Percentiles rank a stretch among this genome's conserved stretches.
phyloP scores from a whole-genome alignment of 148 eudicot genomes.

The Talinum fruticosum region DNA sequence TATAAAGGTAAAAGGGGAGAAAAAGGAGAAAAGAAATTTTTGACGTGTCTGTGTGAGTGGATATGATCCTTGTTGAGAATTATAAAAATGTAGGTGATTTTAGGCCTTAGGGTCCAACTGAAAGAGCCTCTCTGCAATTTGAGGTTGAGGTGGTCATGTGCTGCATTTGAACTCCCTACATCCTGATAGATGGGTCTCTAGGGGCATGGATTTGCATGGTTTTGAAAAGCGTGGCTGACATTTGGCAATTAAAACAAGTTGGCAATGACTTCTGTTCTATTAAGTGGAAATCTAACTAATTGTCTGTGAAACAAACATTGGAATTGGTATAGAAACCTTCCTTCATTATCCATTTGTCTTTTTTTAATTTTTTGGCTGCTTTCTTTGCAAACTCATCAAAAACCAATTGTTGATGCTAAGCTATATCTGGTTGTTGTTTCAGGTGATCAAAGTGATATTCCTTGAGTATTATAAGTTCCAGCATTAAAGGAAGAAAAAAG shows the following conservation, averaged over 20 bases:
- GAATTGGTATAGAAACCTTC: background rate
- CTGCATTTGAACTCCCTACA: too few species aligned
- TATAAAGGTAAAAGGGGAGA: background rate
- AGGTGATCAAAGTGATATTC: slow-evolving; percentile 11
- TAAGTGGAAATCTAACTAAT: background rate
- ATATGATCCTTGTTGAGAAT: background rate
- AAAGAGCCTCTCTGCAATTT: too few species aligned
- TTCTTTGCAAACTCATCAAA: background rate
- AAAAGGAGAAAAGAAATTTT: background rate
- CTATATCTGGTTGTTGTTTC: background rate
- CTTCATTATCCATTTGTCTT: background rate
- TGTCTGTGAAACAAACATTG: background rate
- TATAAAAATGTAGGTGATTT: background rate
- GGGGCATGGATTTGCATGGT: background rate
- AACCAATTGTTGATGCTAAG: background rate
- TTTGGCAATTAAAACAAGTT: background rate
- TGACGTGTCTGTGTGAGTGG: background rate
- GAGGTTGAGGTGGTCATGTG: too few species aligned
- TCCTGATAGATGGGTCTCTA: too few species aligned
- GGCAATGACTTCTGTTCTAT: background rate
- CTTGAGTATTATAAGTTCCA: slow-evolving; percentile 19
- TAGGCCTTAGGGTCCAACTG: background rate
- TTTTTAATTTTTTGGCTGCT: background rate
- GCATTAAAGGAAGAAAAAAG: slow-evolving; percentile 5
- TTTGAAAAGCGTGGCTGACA: background rate